A percentile compares a stretch with the other conserved stretches of the same genome.
phyloP scores from a whole-genome alignment of 805 yeast species.

The Sugiyamaella lignohabitans region DNA sequence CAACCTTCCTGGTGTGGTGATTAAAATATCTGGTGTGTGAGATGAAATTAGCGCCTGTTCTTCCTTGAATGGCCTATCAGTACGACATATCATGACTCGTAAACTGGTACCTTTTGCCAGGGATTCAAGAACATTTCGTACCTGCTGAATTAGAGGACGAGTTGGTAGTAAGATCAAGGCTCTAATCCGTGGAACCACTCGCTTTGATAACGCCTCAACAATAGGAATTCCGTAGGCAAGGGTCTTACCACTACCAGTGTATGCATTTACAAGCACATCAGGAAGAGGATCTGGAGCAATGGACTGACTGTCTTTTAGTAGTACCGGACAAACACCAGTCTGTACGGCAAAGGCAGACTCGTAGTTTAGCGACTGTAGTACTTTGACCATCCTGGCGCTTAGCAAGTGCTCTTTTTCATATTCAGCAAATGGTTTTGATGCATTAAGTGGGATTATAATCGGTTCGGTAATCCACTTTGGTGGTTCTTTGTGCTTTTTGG shows the following conservation, averaged over 20 bases:
- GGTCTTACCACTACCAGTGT: conserved; percentile 96
- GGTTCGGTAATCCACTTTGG: conserved; percentile 64
- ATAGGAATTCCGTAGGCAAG: conserved; percentile 83
- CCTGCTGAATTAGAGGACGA: conserved; percentile 78
- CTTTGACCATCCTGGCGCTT: conserved; percentile 35
- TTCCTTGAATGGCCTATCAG: conserved; percentile 51
- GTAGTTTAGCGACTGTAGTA: conserved; percentile 44
- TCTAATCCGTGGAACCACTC: conserved; percentile 66
- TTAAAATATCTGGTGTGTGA: conserved; percentile 31
- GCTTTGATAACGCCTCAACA: conserved; percentile 53
- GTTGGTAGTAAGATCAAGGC: conserved; percentile 87
- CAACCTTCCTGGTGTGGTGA: conserved; percentile 79
- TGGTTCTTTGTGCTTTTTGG: not conserved
- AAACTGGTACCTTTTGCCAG: conserved; percentile 64
- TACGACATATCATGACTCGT: conserved; percentile 50
- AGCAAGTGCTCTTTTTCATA: conserved; percentile 27
- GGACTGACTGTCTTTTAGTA: conserved; percentile 37
- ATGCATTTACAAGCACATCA: conserved; percentile 82
- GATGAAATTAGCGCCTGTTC: conserved; percentile 49
- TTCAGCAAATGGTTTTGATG: conserved; percentile 42
- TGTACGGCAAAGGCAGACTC: conserved; percentile 72
- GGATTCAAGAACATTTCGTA: conserved; percentile 52
- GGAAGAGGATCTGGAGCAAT: conserved; percentile 32
- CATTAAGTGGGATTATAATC: conserved; percentile 44
- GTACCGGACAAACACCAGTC: conserved; percentile 52